phyloP scores from a whole-genome alignment of 2,329 filamentous ascomycete species.

The Arachnopeziza araneosa region DNA sequence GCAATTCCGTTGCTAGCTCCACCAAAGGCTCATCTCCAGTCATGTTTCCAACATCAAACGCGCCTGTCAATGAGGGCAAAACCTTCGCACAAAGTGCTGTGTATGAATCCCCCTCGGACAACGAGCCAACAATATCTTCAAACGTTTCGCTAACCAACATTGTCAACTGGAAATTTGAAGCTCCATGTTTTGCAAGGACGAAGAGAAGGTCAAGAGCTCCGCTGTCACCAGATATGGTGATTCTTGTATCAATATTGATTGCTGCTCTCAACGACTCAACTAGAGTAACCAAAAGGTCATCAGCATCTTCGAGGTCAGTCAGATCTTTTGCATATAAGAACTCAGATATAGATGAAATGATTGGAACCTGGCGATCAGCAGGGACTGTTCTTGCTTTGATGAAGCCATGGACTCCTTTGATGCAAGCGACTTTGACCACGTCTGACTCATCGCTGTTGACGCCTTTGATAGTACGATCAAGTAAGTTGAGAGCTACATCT shows the following conservation, averaged over 20 bases:
- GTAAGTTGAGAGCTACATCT: constrained; percentile 53
- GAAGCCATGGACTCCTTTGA: constrained; percentile 74
- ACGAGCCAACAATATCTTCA: constrained; percentile 71
- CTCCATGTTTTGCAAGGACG: constrained; percentile 79
- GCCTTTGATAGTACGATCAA: constrained; percentile 68
- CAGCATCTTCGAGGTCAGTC: constrained; percentile 76
- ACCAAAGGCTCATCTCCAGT: constrained; percentile 81
- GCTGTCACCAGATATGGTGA: constrained; percentile 66
- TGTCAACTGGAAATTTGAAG: constrained; percentile 84
- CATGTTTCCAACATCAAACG: constrained; percentile 81
- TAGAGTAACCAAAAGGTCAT: constrained; percentile 86
- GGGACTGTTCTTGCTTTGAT: constrained; percentile 46
- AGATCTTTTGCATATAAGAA: constrained; percentile 79
- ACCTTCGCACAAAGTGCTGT: constrained; percentile 77
- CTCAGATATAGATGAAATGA: constrained; percentile 56
- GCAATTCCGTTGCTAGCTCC: constrained; percentile 78
- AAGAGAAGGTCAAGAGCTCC: constrained; percentile 81
- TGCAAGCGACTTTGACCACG: constrained; percentile 85
- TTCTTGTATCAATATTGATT: constrained; percentile 71
- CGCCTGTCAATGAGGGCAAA: constrained; percentile 78
- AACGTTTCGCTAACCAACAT: constrained; percentile 86
- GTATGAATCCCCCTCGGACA: constrained; percentile 66
- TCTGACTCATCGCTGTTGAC: constrained; percentile 74
- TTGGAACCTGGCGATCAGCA: constrained; percentile 52
- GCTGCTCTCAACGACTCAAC: constrained; percentile 80